Evolutionary conservation across 2,329 filamentous ascomycete genomes (phyloP), one percentile per base, ranked within the genome.

Genomic region (Xylariaceae sp.): DNA sequence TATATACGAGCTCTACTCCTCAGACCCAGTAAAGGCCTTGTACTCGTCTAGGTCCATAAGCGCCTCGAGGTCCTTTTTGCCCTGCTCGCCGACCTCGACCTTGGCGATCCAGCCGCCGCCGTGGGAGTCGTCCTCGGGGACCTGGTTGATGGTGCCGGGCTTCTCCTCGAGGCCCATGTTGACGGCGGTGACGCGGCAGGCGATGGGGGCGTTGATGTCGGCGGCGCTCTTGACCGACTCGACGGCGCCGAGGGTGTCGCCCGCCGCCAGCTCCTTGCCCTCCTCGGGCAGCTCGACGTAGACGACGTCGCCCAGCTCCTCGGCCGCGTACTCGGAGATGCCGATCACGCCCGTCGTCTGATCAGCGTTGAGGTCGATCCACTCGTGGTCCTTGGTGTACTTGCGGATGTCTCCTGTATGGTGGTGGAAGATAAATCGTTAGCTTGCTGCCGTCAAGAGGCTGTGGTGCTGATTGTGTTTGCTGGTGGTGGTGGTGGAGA

Each of bases 181-280:
- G 57, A 83, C 74, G 59, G 85, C 79, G 29, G 79, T 75, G 47
- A 98, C 80, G 54, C 72, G 85, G 61, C 91, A 91, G 39, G 76
- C 71, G 52, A 96, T 78, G 15, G 93, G 93, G 12, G 89, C 83
- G 71, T 95, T 85, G 73, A 98, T 95, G 65, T 98, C 93, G 50
- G 88, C 91, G n/a, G 93, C 93, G 49, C 86, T 93, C 77, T 98
- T 98, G 67, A 98, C 93, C 3, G 89, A 96, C 74, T 98, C 93
- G 56, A 98, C 91, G 46, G 91, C 89, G 53, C 93, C 93, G 54
- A 97, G 86, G 51, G 85, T 76, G 62, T 97, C 91, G 58, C 89
- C 89, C 43, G 82, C 78, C 44, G 69, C 67, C 47, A 95, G 77
- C 56, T 84, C 78, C 54, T 82, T 72, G 51, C 81, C 84, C 42